A percentile compares a stretch with the other conserved stretches of the same genome.
phyloP scores from a whole-genome alignment of 768 basidiomycete genomes.

The Cystobasidium ongulense region DNA sequence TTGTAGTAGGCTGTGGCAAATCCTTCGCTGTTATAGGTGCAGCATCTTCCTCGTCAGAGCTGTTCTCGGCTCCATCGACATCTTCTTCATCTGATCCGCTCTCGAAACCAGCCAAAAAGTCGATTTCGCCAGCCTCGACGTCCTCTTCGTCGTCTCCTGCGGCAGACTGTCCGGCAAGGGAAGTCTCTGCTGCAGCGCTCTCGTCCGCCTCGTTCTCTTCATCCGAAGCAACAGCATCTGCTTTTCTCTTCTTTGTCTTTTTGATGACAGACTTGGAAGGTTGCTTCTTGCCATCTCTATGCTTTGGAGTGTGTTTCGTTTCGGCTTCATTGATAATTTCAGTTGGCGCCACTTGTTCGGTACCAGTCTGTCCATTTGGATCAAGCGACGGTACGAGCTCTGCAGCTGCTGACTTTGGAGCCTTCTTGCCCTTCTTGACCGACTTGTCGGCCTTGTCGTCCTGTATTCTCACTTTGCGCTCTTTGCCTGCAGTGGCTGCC shows the following conservation, averaged over 20 bases:
- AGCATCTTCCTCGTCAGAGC: conserved; percentile 3
- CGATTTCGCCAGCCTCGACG: neutral
- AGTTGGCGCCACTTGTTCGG: conserved; percentile 11
- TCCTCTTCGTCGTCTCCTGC: neutral
- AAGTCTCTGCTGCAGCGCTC: conserved; percentile 1
- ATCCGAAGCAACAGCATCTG: conserved; percentile 17
- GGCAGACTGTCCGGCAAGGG: neutral
- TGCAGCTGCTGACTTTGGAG: neutral
- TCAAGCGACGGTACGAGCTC: neutral
- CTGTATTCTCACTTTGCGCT: conserved; percentile 22
- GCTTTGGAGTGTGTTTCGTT: conserved; percentile 18
- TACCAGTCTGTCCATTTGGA: neutral
- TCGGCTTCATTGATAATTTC: conserved; percentile 14
- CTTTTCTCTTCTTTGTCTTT: conserved; percentile 24
- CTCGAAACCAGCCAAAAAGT: conserved; percentile 1
- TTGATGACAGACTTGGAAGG: conserved; percentile 12
- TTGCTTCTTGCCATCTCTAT: conserved; percentile 13
- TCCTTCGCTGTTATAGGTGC: neutral
- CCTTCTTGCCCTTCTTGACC: conserved; percentile 4
- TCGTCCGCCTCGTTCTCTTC: neutral
- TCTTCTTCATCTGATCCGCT: neutral
- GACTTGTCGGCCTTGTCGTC: conserved; percentile 7
- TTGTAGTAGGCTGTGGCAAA: neutral
- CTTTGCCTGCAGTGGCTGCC: neutral
- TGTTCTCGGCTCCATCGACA: neutral